Conservation (phyloP, 2,329 filamentous ascomycete genomes). For the Claviceps sp. region DNA sequence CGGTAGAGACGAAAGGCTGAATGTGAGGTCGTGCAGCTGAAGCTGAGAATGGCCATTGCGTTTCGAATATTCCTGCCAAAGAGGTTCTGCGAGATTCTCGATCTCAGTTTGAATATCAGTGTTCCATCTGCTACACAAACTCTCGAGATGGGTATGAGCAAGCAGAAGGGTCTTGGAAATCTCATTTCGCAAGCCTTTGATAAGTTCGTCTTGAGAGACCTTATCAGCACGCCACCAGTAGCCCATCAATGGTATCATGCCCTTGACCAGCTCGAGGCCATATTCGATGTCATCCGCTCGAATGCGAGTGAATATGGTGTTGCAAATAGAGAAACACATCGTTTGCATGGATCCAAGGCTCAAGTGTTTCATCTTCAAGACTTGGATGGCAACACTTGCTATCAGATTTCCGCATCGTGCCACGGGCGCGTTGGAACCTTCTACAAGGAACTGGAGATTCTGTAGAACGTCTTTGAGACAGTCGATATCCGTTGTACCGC, state of each 20-base stretch:
- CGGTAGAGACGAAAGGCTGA: constrained; percentile 32
- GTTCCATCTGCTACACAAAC: constrained; percentile 32
- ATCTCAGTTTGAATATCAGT: constrained; percentile 34
- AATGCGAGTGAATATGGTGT: constrained; percentile 51
- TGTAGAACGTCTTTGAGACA: constrained; percentile 33
- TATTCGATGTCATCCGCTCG: constrained; percentile 56
- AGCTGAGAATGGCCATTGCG: constrained; percentile 59
- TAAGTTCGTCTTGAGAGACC: constrained; percentile 43
- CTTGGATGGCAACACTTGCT: constrained; percentile 40
- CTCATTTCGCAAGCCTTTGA: constrained; percentile 57
- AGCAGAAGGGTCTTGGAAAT: constrained; percentile 60
- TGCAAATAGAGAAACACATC: constrained; percentile 62
- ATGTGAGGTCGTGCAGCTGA: constrained; percentile 63
- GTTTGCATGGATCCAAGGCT: constrained; percentile 53
- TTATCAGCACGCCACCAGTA: constrained; percentile 67
- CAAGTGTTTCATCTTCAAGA: constrained; percentile 45
- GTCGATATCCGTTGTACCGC: constrained; percentile 17
- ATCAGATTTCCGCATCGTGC: constrained; percentile 41
- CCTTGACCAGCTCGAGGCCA: constrained; percentile 43
- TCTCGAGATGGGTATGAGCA: constrained; percentile 49
- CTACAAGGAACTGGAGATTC: constrained; percentile 51
- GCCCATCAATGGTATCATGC: constrained; percentile 57
- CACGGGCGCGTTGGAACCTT: constrained; percentile 55
- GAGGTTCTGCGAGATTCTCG: constrained; percentile 51
- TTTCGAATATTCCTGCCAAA: constrained; percentile 69